Base-by-base conservation (phyloP, 2,329 filamentous ascomycete genomes). In the Beauveria brongniartii region DNA sequence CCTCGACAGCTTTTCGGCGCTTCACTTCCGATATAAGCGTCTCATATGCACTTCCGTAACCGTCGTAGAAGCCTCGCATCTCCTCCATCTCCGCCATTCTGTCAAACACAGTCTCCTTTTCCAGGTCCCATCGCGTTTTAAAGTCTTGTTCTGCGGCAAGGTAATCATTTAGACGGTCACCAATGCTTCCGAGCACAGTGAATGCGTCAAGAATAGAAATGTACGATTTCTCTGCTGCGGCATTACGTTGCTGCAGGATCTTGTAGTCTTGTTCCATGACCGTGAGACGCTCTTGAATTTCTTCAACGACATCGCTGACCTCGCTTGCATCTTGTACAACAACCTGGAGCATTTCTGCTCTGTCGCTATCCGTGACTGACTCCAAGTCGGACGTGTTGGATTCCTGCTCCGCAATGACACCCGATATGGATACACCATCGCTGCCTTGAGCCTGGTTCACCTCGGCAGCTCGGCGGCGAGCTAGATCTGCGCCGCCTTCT, bases 11-110 rank as follows among this genome's bases (percentile, higher is more conserved):
- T 63, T 84, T 85, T 10, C 94, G 82, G 26, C 94, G 81, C 57
- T 89, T 88, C 6, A 92, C 88, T 72, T 99, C 94, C 1, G 96
- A 81, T 26, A 97, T 82, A 14, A 99, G 78, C 22, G 88, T 86
- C 66, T 91, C 89, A 69, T 99, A 97, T 0, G 92, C 91, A 57
- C 85, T 82, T 22, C 90, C 81, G 68, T 97, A 99, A 20, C 88
- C 87, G 63, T 93, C 89, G 73, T 97, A 97, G 67, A 97, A 91
- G n/a, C 84, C 79, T 12, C 86, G 82, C 67, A 97, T 83, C 24
- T 85, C 84, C 56, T 88, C 85, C 73, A 97, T 88, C 68, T 96
- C 91, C 10, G 81, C 77, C 46, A 96, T 83, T 66, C 86, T 89
- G 18, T 76, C 79, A 41, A 81, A 79, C 26, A 97, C 89, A 20